A percentile compares a stretch with the other conserved stretches of the same genome.
Evolutionary conservation across 2,329 filamentous ascomycete species (phyloP).

Genomic region (Aureobasidium uvarum): DNA sequence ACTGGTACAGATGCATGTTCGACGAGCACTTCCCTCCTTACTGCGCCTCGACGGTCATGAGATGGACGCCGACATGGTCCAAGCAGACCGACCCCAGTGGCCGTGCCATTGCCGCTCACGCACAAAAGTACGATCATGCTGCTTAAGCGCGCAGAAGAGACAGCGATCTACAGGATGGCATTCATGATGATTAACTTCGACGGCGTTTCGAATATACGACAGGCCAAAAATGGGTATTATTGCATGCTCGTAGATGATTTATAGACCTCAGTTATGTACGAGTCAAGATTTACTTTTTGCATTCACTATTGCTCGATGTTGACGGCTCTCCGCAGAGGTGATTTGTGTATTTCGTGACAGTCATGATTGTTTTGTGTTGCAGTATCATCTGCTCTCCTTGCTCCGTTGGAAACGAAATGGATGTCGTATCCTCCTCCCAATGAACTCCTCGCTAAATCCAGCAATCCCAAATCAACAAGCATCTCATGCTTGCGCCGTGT

Average conservation of each 20-base stretch:
- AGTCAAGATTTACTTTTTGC: conserved; percentile 11
- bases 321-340: not conserved
- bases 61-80: conserved; percentile 97
- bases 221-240: not conserved
- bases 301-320: not conserved
- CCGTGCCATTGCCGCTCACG: conserved; percentile 50
- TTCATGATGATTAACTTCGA: conserved; percentile 17
- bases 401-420: not conserved
- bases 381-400: not conserved
- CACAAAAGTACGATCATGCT: conserved; percentile 36
- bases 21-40: conserved; percentile 95
- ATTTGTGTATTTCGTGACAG: not conserved
- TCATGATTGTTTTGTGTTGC: not conserved
- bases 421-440: not conserved
- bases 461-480: not conserved
- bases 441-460: conserved; percentile 12
- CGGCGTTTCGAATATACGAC: conserved; percentile 18
- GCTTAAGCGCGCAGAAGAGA: conserved; percentile 7
- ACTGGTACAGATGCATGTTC: conserved; percentile 99
- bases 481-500: not conserved
- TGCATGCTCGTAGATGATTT: conserved; percentile 11
- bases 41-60: conserved; percentile 89
- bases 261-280: conserved; percentile 20
- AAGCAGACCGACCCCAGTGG: conserved; percentile 95
- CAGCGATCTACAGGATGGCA: not conserved